Base-by-base conservation (phyloP, 2,329 filamentous ascomycete species). In the Colletotrichum spaethianum region DNA sequence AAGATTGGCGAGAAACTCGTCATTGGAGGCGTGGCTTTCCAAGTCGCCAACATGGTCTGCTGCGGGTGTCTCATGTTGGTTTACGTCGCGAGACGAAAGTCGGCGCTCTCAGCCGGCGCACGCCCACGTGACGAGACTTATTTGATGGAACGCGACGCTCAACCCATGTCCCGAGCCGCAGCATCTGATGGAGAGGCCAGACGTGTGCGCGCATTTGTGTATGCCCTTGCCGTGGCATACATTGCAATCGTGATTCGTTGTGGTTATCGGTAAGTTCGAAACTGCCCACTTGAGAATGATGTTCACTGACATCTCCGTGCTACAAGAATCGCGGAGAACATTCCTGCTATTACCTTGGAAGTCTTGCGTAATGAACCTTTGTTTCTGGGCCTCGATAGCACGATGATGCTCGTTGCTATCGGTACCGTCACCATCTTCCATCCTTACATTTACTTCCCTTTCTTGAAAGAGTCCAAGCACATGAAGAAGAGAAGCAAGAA, bases 31-130 rank as follows among this genome's bases (percentile, higher is more conserved):
- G 76, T 79, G 9, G 46, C 70, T 0, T 79, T 79, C 60, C 77
- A 78, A 42, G 74, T 79, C 2, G 76, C 61, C 36, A 78, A 78
- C 42, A 79, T 79, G 77, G 11, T 75, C 26, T 69, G 72, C 46
- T 78, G 76, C 11, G 76, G 73, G 1, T 14, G 18, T 2, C 63
- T 73, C 2, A 75, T 75, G 68, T 4, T 73, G 33, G 12, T 61
- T 3, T 75, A 75, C 66, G 42, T 40, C n/a, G 6, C 5, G 42
- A 26, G 28, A 20, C 28, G 28, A 11, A 26, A 11, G 20, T 36
- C 28, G 0, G 20, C 40, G 20, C 40, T 48, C 5, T 14, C 20
- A 7, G 9, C 4, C 40, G 28, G 23, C 4, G 55, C 18, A 5
- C 28, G 7, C 52, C n/a, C 18, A 11, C 20, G 6, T 16, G 57